Evolutionary conservation across 495 filamentous ascomycete genomes (phyloP).

Genomic region (Penicillium mononematosum): DNA sequence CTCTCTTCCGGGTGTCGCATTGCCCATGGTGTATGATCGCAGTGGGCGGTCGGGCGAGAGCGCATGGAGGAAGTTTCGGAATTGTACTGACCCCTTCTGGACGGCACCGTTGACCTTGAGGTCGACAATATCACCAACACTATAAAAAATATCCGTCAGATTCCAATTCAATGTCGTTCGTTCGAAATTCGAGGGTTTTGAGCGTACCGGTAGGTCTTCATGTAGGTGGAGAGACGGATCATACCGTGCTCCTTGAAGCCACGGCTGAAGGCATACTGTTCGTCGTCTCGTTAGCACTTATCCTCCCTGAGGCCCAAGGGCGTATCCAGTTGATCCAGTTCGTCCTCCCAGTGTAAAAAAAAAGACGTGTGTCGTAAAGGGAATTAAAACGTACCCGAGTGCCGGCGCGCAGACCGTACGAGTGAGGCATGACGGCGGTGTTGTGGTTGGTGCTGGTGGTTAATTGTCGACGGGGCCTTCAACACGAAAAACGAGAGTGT

Average conservation of each 20-base stretch:
- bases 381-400: slow-evolving; percentile 65
- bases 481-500: slow-evolving; percentile 13
- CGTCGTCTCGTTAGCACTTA: slow-evolving; percentile 34
- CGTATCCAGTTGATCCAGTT: slow-evolving; percentile 10
- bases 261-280: slow-evolving; percentile 85
- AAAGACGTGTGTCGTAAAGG: slow-evolving; percentile 10
- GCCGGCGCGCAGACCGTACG: slow-evolving; percentile 88
- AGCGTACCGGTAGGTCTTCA: slow-evolving; percentile 82
- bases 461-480: slow-evolving; percentile 42
- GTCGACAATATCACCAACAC: slow-evolving; percentile 96
- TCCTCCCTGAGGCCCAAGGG: slow-evolving; percentile 7
- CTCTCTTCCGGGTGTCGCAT: slow-evolving; percentile 12
- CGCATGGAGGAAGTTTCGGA: slow-evolving; percentile 17
- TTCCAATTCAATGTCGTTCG: slow-evolving; percentile 27
- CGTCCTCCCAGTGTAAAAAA: not conserved
- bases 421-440: slow-evolving; percentile 84
- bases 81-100: slow-evolving; percentile 83
- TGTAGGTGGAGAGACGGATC: slow-evolving; percentile 87
- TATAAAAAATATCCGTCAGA: slow-evolving; percentile 41
- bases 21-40: slow-evolving; percentile 4
- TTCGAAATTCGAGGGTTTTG: slow-evolving; percentile 17
- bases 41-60: slow-evolving; percentile 4
- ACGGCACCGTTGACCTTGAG: slow-evolving; percentile 96
- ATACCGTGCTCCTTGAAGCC: slow-evolving; percentile 89
- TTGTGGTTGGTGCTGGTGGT: slow-evolving; percentile 47